Evolutionary conservation across 2,329 filamentous ascomycete genomes (phyloP).

Genomic region (Ceratocystis cacaofunesta): DNA sequence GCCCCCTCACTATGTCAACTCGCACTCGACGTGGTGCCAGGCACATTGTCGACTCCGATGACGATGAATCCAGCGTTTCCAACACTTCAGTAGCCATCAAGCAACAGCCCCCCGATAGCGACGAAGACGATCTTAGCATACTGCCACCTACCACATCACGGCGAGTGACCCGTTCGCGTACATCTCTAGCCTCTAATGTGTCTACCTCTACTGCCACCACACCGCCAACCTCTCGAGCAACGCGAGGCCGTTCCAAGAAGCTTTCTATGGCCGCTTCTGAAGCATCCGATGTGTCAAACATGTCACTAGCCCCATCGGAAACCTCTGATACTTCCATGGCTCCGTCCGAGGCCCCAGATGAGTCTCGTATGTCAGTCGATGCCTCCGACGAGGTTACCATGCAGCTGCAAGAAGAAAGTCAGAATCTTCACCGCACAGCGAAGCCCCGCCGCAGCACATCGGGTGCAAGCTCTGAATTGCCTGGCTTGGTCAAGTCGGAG

Average conservation of each 20-base stretch:
- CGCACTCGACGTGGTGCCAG: slow-evolving; percentile 25
- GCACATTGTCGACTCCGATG: slow-evolving; percentile 59
- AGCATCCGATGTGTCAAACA: slow-evolving; percentile 1
- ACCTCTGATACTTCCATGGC: background rate
- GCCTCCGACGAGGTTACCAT: slow-evolving; percentile 13
- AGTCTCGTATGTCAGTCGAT: slow-evolving; percentile 3
- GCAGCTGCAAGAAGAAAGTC: slow-evolving; percentile 11
- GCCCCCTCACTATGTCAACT: slow-evolving; percentile 26
- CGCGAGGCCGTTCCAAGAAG: background rate
- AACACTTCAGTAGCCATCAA: slow-evolving; percentile 17
- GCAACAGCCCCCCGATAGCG: slow-evolving; percentile 5
- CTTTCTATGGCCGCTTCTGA: background rate
- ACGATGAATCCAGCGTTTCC: slow-evolving; percentile 42
- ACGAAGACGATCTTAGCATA: slow-evolving; percentile 9
- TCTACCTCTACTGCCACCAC: background rate
- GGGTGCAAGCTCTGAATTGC: too few relatives aligned
- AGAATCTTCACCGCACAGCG: slow-evolving; percentile 5
- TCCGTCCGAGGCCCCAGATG: background rate
- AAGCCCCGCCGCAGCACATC: background rate
- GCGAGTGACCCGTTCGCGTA: slow-evolving; percentile 24
- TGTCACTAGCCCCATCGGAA: background rate
- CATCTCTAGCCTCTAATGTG: background rate
- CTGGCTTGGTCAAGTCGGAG: slow-evolving; percentile 7
- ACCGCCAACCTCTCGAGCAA: background rate
- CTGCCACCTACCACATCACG: background rate